Evolutionary conservation across 1,284 basidiomycete genomes (phyloP), one percentile per base, ranked within the genome.

Genomic region (Puccinia polysora): DNA sequence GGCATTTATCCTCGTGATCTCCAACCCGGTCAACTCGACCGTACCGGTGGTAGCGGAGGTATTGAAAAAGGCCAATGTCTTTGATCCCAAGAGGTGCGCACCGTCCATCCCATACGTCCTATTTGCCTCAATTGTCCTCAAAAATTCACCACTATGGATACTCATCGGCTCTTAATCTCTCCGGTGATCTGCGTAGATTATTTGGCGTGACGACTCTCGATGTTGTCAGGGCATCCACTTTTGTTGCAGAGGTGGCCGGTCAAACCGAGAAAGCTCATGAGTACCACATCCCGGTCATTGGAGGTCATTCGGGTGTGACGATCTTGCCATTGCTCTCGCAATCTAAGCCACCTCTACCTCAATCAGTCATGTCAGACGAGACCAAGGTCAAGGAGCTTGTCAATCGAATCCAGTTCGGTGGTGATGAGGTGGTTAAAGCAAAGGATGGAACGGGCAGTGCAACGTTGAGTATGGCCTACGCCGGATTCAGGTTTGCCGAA

Each of bases 281-380:
- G 74, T 86, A 87, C 74, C 82, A 84, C 60, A 85, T 97, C 75
- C 89, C 93, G 74, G 94, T 97, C 76, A 83, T 97, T 73, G 95
- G 96, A 79, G 95, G 96, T 56, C 95, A 98, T 87, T 91, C 89
- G 55, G 95, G 96, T 77, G 84, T 89, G 58, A 98, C 95, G 74
- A 98, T 98, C 80, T 89, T 98, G 28, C 95, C 95, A 52, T 85
- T 98, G 60, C 87, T 98, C 78, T 91, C 90, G 53, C 95, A 97
- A 83, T 84, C 84, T 56, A 65, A 76, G 62, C 79, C 79, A 38
- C 14, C 71, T 28, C 30, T 73, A 23, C 62, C 71, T 12, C 56
- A 56, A 49, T 59, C 67, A 6, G 43, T 65, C 38, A 63, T 73
- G 49, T 74, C 78, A n/a, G 76, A 75, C 70, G 75, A 78, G 74